A percentile compares a stretch with the other conserved stretches of the same genome.
phyloP scores from a whole-genome alignment of 805 yeast genomes.

The Schwanniomyces pseudopolymorphus region DNA sequence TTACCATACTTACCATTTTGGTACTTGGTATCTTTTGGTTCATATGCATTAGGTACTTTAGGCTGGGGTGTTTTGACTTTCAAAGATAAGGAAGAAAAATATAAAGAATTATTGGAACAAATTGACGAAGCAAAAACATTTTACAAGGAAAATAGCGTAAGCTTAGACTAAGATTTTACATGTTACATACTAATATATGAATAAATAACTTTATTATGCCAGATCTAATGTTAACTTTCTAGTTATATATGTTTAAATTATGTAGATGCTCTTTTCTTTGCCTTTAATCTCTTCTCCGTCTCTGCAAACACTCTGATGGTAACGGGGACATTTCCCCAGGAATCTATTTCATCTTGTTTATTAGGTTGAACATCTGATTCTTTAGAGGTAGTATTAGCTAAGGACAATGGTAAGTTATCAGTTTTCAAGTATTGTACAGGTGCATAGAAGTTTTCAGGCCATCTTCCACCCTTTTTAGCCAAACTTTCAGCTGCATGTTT shows the following conservation, averaged over 20 bases:
- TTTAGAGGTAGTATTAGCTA: constrained; percentile 15
- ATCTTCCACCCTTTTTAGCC: constrained; percentile 35
- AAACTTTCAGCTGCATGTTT: constrained; percentile 52
- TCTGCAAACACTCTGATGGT: constrained; percentile 81
- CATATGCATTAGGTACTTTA: constrained; percentile 64
- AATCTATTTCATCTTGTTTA: constrained; percentile 18
- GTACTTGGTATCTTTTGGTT: constrained; percentile 66
- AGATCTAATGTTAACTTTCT: neutral
- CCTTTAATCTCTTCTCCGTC: constrained; percentile 66
- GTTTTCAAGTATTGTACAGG: constrained; percentile 30
- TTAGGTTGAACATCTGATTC: constrained; percentile 4
- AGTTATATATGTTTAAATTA: neutral
- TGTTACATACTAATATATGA: neutral
- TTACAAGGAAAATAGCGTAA: constrained; percentile 55
- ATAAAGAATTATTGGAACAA: constrained; percentile 56
- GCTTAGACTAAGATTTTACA: constrained; percentile 32
- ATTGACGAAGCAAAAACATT: constrained; percentile 64
- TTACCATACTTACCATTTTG: constrained; percentile 71
- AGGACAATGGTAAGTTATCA: constrained; percentile 37
- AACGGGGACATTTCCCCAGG: constrained; percentile 60
- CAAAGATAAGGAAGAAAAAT: constrained; percentile 69
- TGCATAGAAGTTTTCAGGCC: constrained; percentile 46
- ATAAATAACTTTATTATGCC: neutral
- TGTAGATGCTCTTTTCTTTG: constrained; percentile 20
- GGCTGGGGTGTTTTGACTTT: constrained; percentile 70